Percentiles rank a stretch among this genome's conserved stretches.
phyloP scores from a whole-genome alignment of 2,329 filamentous ascomycete genomes.

The Akanthomyces uredinophilus region DNA sequence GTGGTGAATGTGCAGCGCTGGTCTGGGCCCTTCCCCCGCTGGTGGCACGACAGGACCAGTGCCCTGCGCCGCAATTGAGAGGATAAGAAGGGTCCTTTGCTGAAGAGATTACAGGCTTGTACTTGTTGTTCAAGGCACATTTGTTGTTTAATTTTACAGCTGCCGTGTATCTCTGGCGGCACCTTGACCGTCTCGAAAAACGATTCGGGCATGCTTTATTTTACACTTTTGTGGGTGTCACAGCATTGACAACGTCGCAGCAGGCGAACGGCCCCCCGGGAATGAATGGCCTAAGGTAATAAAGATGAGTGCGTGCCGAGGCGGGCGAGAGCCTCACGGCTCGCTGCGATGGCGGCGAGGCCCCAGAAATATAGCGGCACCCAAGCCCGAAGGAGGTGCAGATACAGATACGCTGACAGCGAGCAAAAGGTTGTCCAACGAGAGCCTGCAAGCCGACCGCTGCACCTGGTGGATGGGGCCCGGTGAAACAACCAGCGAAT shows the following conservation, averaged over 20 bases:
- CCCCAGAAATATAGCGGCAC: too few relatives aligned
- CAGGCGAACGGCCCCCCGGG: neutral
- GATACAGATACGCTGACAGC: too few relatives aligned
- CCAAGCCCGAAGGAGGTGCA: neutral
- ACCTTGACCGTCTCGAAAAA: neutral
- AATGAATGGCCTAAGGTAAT: neutral
- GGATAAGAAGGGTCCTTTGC: neutral
- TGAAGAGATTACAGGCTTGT: too few relatives aligned
- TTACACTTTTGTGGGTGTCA: constrained; percentile 11
- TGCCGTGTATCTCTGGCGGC: neutral
- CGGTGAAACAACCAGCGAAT: neutral
- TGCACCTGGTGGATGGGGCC: neutral
- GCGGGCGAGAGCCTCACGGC: neutral
- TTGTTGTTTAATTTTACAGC: too few relatives aligned
- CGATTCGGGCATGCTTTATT: constrained; percentile 5
- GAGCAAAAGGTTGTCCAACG: too few relatives aligned
- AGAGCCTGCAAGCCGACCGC: too few relatives aligned
- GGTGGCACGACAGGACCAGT: neutral
- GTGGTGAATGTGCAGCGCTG: constrained; percentile 14
- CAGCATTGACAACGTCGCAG: neutral
- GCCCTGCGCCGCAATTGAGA: neutral
- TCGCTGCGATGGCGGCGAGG: too few relatives aligned
- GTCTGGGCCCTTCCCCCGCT: constrained; percentile 14
- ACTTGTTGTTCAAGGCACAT: too few relatives aligned
- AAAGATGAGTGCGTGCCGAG: neutral